Percentiles rank a stretch among this genome's conserved stretches.
phyloP scores from a whole-genome alignment of 371 early-diverging fungal species.

The Mucor piriformis region DNA sequence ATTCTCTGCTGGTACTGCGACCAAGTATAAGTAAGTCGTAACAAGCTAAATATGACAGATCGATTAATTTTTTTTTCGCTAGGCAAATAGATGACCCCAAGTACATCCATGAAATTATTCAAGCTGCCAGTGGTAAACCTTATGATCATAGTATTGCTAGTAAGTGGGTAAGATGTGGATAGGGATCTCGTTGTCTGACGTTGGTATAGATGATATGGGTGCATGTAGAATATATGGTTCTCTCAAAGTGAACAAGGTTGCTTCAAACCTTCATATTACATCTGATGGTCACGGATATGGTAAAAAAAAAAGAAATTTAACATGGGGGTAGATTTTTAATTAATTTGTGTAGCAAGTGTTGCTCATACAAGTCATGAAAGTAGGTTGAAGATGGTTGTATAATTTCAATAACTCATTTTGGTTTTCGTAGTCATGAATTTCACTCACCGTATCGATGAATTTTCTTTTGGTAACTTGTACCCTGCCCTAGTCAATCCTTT shows the following conservation, averaged over 20 bases:
- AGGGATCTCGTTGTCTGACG: too few relatives aligned
- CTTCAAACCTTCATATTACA: conserved; percentile 91
- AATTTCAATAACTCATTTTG: background rate
- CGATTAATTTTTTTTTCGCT: background rate
- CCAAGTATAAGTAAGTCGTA: conserved; percentile 31
- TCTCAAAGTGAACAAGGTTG: conserved; percentile 76
- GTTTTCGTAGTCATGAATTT: conserved; percentile 80
- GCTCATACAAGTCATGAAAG: conserved; percentile 69
- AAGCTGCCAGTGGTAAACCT: conserved; percentile 43
- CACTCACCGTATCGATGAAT: conserved; percentile 89
- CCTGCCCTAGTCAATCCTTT: conserved; percentile 87
- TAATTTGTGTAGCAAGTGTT: conserved; percentile 32
- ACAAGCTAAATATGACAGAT: background rate
- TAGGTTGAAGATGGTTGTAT: conserved; percentile 26
- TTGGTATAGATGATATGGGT: conserved; percentile 42
- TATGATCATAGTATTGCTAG: conserved; percentile 42
- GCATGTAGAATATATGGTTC: conserved; percentile 83
- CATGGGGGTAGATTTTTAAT: background rate
- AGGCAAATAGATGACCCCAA: conserved; percentile 34
- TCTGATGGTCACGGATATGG: conserved; percentile 88
- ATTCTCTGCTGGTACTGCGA: conserved; percentile 49
- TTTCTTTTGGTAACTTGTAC: conserved; percentile 87
- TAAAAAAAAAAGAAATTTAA: conserved; percentile 28
- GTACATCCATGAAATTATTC: conserved; percentile 46
- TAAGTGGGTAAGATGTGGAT: conserved; percentile 4